phyloP scores from a whole-genome alignment of 257 asterid species.

The Vinca minor region DNA sequence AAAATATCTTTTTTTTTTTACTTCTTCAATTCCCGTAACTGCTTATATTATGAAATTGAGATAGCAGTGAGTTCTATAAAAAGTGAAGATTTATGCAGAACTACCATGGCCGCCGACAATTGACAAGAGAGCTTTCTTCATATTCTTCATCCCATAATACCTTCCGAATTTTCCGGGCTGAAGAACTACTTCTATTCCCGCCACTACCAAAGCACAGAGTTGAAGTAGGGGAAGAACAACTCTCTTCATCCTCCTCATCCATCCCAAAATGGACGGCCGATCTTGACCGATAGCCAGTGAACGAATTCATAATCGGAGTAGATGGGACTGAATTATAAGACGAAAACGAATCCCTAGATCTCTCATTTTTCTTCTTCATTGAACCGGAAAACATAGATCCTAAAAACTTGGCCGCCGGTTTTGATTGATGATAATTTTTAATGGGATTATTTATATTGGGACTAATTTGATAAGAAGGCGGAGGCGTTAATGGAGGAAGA shows the following conservation, averaged over 20 bases:
- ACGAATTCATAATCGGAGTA: slow-evolving; percentile 26
- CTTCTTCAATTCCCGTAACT: too few relatives aligned
- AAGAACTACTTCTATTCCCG: slow-evolving; percentile 11
- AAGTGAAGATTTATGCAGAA: too few relatives aligned
- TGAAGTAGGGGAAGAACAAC: slow-evolving; percentile 26
- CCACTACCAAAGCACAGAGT: slow-evolving; percentile 31
- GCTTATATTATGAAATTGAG: too few relatives aligned
- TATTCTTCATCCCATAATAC: slow-evolving; percentile 23
- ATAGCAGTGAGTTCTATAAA: too few relatives aligned
- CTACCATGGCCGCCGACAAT: slow-evolving; percentile 27
- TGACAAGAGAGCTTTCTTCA: slow-evolving; percentile 32
- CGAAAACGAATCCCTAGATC: slow-evolving; percentile 6
- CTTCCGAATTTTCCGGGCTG: slow-evolving; percentile 19
- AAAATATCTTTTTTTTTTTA: too few relatives aligned
- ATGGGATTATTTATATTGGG: slow-evolving; percentile 11
- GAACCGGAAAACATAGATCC: slow-evolving; percentile 24
- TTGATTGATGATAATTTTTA: slow-evolving; percentile 21
- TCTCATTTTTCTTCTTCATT: slow-evolving; percentile 18
- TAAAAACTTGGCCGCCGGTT: slow-evolving; percentile 23
- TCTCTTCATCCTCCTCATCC: slow-evolving; percentile 13
- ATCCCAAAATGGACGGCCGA: slow-evolving; percentile 15
- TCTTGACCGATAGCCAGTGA: slow-evolving; percentile 16
- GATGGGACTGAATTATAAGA: slow-evolving; percentile 27
- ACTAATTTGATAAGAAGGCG: slow-evolving; percentile 45
- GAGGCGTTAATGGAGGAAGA: slow-evolving; percentile 74